phyloP scores from a whole-genome alignment of 2,329 filamentous ascomycete species.

The Aspergillaceae sp. region DNA sequence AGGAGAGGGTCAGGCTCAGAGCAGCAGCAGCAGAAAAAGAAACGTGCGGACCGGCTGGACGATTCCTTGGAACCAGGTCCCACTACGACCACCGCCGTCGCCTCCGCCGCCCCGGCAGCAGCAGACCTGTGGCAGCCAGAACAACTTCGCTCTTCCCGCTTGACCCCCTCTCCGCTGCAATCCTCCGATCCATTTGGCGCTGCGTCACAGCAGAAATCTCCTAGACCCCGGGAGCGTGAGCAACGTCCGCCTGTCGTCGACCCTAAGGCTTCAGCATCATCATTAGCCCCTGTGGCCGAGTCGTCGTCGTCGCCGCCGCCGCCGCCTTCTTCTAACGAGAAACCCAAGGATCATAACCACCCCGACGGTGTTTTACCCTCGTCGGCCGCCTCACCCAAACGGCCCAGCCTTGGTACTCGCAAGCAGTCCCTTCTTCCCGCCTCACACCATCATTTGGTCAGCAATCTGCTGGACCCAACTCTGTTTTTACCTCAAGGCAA shows the following conservation, averaged over 20 bases:
- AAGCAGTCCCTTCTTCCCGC: conserved; percentile 34
- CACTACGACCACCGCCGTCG: background rate
- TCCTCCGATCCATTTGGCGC: background rate
- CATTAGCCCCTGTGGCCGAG: conserved; percentile 22
- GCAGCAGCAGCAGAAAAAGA: background rate
- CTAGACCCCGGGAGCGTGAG: conserved; percentile 1
- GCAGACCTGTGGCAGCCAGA: background rate
- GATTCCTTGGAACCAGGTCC: background rate
- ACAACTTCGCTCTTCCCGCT: conserved; percentile 6
- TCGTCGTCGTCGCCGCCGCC: too few species aligned
- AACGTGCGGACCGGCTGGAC: background rate
- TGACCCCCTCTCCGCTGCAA: conserved; percentile 12
- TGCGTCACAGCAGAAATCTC: conserved; percentile 2
- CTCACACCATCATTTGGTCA: conserved; percentile 32
- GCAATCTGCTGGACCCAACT: conserved; percentile 23
- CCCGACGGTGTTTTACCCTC: conserved; percentile 1
- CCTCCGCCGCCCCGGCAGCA: background rate
- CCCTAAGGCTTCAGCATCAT: conserved; percentile 14
- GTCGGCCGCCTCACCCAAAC: conserved; percentile 16
- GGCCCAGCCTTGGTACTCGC: conserved; percentile 27
- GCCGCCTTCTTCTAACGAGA: too few species aligned
- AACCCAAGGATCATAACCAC: conserved; percentile 6
- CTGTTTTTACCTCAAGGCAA: conserved; percentile 14
- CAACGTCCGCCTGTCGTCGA: conserved; percentile 9
- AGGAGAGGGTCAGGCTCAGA: background rate